Base-by-base conservation (phyloP, 1,284 basidiomycete genomes). In the Cystobasidium sp. region DNA sequence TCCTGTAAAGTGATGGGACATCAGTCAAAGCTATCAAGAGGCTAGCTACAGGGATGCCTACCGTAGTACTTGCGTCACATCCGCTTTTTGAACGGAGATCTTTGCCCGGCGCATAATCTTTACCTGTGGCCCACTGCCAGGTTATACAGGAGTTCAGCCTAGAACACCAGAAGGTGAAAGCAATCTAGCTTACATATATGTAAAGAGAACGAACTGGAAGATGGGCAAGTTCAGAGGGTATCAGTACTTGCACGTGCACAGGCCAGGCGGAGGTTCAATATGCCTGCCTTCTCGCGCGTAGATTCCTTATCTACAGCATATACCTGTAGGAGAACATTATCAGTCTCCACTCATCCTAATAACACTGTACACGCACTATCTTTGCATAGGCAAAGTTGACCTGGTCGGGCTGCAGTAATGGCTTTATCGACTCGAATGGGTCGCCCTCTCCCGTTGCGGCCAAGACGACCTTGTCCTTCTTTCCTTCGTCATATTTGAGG, bases 91-190 rank as follows among this genome's bases (percentile, higher is more conserved):
- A 4, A 73, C 70, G 39, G 59, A 64, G 49, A 73, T 53, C 55
- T 73, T 73, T 12, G 70, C 70, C 1, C 70, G 70, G 12, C 70
- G 47, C 70, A 73, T 73, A 7, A 73, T 56, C 63, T 73, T 73
- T 62, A 73, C 70, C 66, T 73, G 70, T n/a, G 70, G 70, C 6
- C 70, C 70, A 22, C 69, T 71, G 18, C 31, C 31, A 6, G 46
- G 1, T 1, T 4, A 43, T 31, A 22, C 7, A 52, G 22, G 6
- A 41, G 10, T 1, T 55, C 6, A 52, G n/a, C 64, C 18, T 43
- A 14, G 18, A 20, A 14, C 22, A 9, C 20, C 16, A 53, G n/a
- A n/a, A n/a, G 20, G 43, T 6, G 9, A 43, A 18, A 16, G 5
- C 16, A 10, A 46, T 8, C 6, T 22, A 46, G 9, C 69, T 6